Evolutionary conservation across 257 asterid species (phyloP).

Genomic region (Thymus quinquecostatus): DNA sequence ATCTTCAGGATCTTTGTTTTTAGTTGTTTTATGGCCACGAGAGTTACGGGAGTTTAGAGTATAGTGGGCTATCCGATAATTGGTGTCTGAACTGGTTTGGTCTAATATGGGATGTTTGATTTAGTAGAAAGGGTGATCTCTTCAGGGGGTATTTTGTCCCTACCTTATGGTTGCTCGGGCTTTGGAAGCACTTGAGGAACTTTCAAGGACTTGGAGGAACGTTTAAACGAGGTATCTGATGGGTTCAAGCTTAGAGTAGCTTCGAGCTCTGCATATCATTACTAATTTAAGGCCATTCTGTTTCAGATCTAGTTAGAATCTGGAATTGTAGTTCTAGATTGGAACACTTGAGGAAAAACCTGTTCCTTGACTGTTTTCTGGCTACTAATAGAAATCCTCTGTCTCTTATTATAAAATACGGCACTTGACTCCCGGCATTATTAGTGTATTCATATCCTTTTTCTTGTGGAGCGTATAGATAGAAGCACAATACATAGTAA

Average conservation of each 20-base stretch:
- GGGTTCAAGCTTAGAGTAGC: slow-evolving; percentile 5
- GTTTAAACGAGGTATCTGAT: background rate
- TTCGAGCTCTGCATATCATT: background rate
- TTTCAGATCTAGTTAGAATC: background rate
- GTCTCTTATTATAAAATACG: background rate
- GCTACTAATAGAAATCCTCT: background rate
- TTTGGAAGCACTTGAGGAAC: too few relatives aligned
- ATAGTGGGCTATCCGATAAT: too few relatives aligned
- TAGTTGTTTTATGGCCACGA: too few relatives aligned
- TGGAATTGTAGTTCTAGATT: background rate
- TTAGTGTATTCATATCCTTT: slow-evolving; percentile 1
- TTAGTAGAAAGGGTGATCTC: too few relatives aligned
- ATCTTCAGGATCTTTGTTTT: too few relatives aligned
- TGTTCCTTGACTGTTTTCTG: background rate
- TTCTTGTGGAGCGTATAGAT: slow-evolving; percentile 10
- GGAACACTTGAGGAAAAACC: background rate
- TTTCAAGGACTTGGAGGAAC: too few relatives aligned
- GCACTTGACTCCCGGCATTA: background rate
- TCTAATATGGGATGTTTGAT: too few relatives aligned
- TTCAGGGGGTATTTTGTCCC: too few relatives aligned
- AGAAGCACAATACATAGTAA: slow-evolving; percentile 8
- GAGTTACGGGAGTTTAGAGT: too few relatives aligned
- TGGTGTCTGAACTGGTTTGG: too few relatives aligned
- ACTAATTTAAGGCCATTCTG: background rate
- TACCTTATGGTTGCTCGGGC: too few relatives aligned